These are phyloP conservation scores for Neocucurbitaria cava DNA, from an alignment of 2,329 filamentous ascomycete species.

Conservation along the genomic window DNA sequence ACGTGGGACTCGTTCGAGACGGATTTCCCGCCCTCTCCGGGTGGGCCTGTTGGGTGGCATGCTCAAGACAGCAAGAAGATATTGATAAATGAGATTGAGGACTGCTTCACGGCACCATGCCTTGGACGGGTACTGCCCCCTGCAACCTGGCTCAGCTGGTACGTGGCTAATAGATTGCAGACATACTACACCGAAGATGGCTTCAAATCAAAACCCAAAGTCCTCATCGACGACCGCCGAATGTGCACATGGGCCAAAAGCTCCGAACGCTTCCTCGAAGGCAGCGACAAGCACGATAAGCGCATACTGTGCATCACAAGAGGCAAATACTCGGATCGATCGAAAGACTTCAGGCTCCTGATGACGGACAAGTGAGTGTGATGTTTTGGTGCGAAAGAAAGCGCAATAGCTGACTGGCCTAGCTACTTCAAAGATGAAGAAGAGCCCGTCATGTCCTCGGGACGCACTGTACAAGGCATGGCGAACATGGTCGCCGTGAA, in stretches of 20 bases:
- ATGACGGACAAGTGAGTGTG: slow-evolving; percentile 71
- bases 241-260: slow-evolving; percentile 90
- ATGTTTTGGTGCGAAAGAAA: background rate
- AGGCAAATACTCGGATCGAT: slow-evolving; percentile 73
- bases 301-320: slow-evolving; percentile 82
- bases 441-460: slow-evolving; percentile 78
- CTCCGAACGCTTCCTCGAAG: slow-evolving; percentile 74
- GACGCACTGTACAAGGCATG: slow-evolving; percentile 77
- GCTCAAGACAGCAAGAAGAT: slow-evolving; percentile 83
- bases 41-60: slow-evolving; percentile 77
- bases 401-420: slow-evolving; percentile 20
- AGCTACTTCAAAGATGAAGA: slow-evolving; percentile 71
- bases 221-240: slow-evolving; percentile 71
- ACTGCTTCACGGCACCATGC: slow-evolving; percentile 49
- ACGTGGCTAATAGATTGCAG: slow-evolving; percentile 28
- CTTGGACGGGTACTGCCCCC: slow-evolving; percentile 58
- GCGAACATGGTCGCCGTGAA: slow-evolving; percentile 84
- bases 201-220: slow-evolving; percentile 72
- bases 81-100: slow-evolving; percentile 69
- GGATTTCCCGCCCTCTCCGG: slow-evolving; percentile 59
- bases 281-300: slow-evolving; percentile 67
- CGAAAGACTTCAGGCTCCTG: slow-evolving; percentile 77
- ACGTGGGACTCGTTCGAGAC: slow-evolving; percentile 79
- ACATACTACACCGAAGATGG: slow-evolving; percentile 82
- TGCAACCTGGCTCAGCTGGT: too few species aligned